These are phyloP conservation scores for Bruguiera hainesii DNA, from an alignment of 441 rosid genomes.

Conservation along the genomic window DNA sequence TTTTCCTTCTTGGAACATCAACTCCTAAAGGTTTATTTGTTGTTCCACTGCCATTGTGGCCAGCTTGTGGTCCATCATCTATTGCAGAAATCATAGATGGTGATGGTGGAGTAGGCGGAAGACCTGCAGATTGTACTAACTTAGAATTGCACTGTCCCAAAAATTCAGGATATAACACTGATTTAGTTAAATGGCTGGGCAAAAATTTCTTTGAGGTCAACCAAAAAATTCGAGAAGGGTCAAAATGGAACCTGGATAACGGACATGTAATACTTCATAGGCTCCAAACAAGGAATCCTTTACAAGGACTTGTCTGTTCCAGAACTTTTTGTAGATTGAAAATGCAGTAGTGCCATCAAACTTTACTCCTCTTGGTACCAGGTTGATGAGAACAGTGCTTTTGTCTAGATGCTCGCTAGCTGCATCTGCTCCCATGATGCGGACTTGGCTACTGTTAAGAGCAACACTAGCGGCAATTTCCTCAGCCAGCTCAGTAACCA, in stretches of 20 bases:
- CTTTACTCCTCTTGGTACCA: conserved; percentile 46
- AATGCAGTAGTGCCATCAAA: conserved; percentile 36
- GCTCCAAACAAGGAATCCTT: conserved; percentile 49
- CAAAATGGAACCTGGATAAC: conserved; percentile 47
- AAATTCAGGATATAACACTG: not conserved
- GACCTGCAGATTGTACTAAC: conserved; percentile 39
- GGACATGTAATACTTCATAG: conserved; percentile 56
- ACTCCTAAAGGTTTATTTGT: conserved; percentile 59
- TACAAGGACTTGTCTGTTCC: conserved; percentile 41
- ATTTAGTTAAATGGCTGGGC: not conserved
- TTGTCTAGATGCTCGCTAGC: conserved; percentile 52
- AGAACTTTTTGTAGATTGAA: conserved; percentile 45
- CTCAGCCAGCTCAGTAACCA: conserved; percentile 55
- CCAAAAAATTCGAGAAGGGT: conserved; percentile 6
- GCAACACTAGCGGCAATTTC: conserved; percentile 48
- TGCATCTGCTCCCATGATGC: conserved; percentile 66
- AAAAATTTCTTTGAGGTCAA: not conserved
- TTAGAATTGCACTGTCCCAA: not conserved
- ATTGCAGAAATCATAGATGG: conserved; percentile 31
- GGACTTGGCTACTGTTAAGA: conserved; percentile 55
- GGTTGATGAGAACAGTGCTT: conserved; percentile 52
- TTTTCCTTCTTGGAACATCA: conserved; percentile 40
- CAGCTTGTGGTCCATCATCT: conserved; percentile 39
- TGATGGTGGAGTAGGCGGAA: conserved; percentile 67
- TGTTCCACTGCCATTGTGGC: conserved; percentile 27